Evolutionary conservation across 148 eudicot species (phyloP).

Genomic region (Dysphania ambrosioides): DNA sequence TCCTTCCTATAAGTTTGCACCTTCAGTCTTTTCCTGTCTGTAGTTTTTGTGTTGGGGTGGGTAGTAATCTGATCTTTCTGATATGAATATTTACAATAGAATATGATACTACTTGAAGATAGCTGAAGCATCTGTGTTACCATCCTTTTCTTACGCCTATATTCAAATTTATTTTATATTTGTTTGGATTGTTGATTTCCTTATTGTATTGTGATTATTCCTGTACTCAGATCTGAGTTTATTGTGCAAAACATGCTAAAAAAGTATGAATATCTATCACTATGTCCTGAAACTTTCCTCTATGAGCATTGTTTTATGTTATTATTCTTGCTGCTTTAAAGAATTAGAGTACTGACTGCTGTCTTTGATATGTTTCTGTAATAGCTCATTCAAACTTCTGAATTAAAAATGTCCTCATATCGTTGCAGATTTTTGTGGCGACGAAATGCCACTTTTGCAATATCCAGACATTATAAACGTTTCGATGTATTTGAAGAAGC

Average conservation of each 20-base stretch:
- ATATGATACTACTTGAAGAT: not conserved
- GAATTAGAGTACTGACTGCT: not conserved
- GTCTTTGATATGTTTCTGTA: not conserved
- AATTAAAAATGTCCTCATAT: not conserved
- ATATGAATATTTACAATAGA: not conserved
- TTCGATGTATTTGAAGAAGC: slow-evolving; percentile 91
- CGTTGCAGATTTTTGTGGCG: slow-evolving; percentile 88
- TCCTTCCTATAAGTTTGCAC: not conserved
- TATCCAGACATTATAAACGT: slow-evolving; percentile 90
- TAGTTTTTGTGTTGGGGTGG: not conserved
- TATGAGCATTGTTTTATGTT: not conserved
- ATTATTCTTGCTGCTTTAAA: not conserved
- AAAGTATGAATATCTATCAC: no score
- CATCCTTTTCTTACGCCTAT: not conserved
- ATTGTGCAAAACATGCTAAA: not conserved
- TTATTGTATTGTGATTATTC: not conserved
- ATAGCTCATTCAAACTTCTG: not conserved
- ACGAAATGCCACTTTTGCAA: slow-evolving; percentile 85
- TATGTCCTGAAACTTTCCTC: not conserved
- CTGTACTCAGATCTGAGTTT: not conserved
- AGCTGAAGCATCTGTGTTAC: not conserved
- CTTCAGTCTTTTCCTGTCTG: not conserved
- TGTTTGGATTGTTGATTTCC: not conserved
- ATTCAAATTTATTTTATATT: not conserved
- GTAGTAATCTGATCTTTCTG: not conserved